Evolutionary conservation across 2,329 filamentous ascomycete genomes (phyloP), one percentile per base, ranked within the genome.

Genomic region (Leptodontidium sp.): DNA sequence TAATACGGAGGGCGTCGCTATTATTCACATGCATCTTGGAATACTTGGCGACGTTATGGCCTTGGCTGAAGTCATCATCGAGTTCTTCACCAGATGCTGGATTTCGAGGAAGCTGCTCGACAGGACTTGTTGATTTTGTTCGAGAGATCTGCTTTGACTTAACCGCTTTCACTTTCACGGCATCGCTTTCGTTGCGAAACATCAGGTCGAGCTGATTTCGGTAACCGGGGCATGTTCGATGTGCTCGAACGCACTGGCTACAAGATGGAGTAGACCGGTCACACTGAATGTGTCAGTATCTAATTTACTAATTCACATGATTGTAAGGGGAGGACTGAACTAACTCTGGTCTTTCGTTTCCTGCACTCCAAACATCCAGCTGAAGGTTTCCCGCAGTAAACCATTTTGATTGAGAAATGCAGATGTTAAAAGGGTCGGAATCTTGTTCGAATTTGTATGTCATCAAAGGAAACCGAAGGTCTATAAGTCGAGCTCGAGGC

Each of bases 101-200:
- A 17, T 32, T 49, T 32, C 8, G 24, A 50, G 24, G 4, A 52
- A 12, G 52, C 7, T 8, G 12, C 52, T 50, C 8, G 17, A 63
- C 35, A 40, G 57, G 38, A 14, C 40, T 47, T 63, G 43, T 64
- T 5, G 66, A 50, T 38, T 68, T 69, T 2, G 59, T 1, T 14
- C 26, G 29, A 58, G 68, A 43, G 15, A 55, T 70, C n/a, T 57
- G 47, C 53, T 68, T 70, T 29, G 66, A 53, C 53, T 71, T 75
- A 15, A 75, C 79, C 45, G 83, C 84, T 78, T 74, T 81, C 45
- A 57, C 83, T 81, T 85, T 86, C 65, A 88, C 85, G 75, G 85
- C 83, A 38, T 81, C 82, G 70, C 84, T 88, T 75, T 88, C 84
- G 73, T 88, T 85, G 43, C 86, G 83, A 72, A 88, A 88, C 81